Evolutionary conservation across 345 rosid species (phyloP).

Genomic region (Aegle marmelos): DNA sequence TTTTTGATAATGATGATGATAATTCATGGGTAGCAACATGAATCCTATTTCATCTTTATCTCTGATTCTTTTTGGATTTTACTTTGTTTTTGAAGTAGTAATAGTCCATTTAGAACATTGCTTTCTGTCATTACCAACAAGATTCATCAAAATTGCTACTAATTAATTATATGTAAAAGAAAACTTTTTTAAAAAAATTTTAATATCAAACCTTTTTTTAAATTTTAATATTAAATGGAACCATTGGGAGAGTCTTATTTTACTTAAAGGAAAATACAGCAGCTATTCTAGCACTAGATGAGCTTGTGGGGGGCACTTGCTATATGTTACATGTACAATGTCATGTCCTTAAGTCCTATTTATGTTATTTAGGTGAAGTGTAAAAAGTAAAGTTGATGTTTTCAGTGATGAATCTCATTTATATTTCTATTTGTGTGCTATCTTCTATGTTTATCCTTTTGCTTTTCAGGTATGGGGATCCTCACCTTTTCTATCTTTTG

Average conservation of each 20-base stretch:
- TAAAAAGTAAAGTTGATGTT: background rate
- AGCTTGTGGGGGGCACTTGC: background rate
- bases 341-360: background rate
- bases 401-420: background rate
- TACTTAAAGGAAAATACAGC: background rate
- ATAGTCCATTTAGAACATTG: background rate
- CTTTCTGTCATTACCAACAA: background rate
- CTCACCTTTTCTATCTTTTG: background rate
- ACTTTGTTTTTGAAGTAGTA: background rate
- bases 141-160: background rate
- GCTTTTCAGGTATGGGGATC: background rate
- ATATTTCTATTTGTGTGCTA: background rate
- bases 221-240: background rate
- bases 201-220: too few relatives aligned
- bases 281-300: too few relatives aligned
- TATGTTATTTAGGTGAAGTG: background rate
- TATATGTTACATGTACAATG: background rate
- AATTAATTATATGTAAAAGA: background rate
- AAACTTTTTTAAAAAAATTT: too few relatives aligned
- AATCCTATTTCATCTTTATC: background rate
- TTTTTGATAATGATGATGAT: background rate
- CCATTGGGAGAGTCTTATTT: background rate
- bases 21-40: background rate
- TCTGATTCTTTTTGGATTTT: background rate
- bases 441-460: background rate